Evolutionary conservation across 495 filamentous ascomycete genomes (phyloP).

Genomic region (Xylaria sp.): DNA sequence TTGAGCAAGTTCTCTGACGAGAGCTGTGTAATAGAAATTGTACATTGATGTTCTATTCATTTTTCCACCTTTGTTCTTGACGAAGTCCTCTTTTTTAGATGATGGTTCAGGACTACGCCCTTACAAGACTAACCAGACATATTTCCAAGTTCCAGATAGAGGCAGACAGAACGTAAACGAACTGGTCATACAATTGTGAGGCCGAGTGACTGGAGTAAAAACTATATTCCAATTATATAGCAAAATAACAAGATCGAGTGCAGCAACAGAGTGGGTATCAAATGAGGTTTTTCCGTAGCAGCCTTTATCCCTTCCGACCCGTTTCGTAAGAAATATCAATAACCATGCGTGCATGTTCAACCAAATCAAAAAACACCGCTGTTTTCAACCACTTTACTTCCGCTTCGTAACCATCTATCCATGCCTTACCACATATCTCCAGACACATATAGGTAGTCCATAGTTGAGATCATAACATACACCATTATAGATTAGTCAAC

Average conservation of each 20-base stretch:
- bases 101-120: background rate
- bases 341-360: background rate
- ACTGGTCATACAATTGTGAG: background rate
- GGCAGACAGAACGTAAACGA: background rate
- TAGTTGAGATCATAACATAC: background rate
- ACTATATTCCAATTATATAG: background rate
- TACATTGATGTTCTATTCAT: background rate
- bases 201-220: background rate
- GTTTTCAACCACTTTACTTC: background rate
- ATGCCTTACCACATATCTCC: background rate
- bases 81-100: too few species aligned
- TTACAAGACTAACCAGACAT: background rate
- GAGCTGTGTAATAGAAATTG: conserved; percentile 9
- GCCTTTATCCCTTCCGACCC: conserved; percentile 5
- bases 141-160: background rate
- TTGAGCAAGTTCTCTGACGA: background rate
- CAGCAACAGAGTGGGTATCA: conserved; percentile 14
- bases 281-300: background rate
- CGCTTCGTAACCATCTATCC: background rate
- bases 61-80: background rate
- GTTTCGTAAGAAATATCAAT: conserved; percentile 1
- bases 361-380: background rate
- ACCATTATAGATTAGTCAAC: background rate
- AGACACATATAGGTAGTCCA: background rate
- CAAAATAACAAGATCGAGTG: background rate